Evolutionary conservation across 202 grass and related monocot species (phyloP), one percentile per base, ranked within the genome.

Genomic region (Setaria viridis): DNA sequence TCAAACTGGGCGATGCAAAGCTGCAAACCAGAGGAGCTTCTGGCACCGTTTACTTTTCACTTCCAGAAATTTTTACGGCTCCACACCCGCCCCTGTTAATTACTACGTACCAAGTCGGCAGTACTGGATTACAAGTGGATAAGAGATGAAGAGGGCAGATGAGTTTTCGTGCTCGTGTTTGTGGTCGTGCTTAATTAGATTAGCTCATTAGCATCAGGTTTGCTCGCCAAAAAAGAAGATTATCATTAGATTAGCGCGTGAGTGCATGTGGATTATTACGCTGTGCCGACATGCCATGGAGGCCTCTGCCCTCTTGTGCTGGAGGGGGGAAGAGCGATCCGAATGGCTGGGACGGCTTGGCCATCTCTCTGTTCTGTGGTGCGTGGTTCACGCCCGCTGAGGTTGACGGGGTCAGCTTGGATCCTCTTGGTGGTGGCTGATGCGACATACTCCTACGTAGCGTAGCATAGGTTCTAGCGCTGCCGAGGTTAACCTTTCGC

Each of bases 201-300:
- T 13, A 70, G 11, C 39, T 41, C 17, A 2, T 14, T 6, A 46
- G 43, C 7, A 41, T 5, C 39, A 33, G 11, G 2, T 20, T n/a
- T n/a, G 6, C 6, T n/a, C 17, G 17, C 19, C 50, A 8, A 57
- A 57, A 56, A n/a, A n/a, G 3, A 62, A 12, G 15, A 41, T 39
- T 67, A 39, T 3, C 15, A 39, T 39, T 20, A 2, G 46, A 62
- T 51, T 60, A 82, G 21, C 79, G 32, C 45, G 29, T 69, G 7
- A 70, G 14, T 30, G 78, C 64, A 42, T 68, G 54, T 7, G 67
- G 80, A 72, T 82, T 60, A 72, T 82, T 60, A 82, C 73, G 86
- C 74, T 83, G 19, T 78, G 87, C 81, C 86, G 74, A 84, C 86
- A 88, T 84, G 57, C 74, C 13, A 20, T 10, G 17, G 7, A 20